Percentiles rank a stretch among this genome's conserved stretches.
These are phyloP conservation scores for Vigna hirtella DNA, from an alignment of 306 rosid species.

Conservation along the genomic window DNA sequence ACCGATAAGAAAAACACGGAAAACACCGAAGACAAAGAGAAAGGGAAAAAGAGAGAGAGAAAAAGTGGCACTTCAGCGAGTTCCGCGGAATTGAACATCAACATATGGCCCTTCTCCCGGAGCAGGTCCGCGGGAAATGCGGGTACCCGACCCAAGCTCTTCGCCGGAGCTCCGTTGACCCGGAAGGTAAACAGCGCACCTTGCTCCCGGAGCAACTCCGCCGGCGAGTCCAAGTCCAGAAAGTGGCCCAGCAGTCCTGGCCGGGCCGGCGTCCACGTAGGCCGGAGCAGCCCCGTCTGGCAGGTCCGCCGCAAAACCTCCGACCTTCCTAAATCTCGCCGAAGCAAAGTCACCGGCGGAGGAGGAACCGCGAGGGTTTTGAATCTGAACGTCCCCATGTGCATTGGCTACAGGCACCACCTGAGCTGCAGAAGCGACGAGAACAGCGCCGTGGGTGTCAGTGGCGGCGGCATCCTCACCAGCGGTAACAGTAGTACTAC, in stretches of 20 bases:
- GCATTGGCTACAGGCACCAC: constrained; percentile 74
- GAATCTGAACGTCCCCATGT: constrained; percentile 86
- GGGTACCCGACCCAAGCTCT: constrained; percentile 62
- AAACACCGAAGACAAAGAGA: constrained; percentile 47
- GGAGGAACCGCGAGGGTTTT: constrained; percentile 56
- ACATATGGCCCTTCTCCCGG: constrained; percentile 93
- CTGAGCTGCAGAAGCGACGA: constrained; percentile 78
- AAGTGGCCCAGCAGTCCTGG: constrained; percentile 93
- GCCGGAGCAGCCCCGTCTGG: constrained; percentile 96
- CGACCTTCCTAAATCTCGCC: constrained; percentile 49
- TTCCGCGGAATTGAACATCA: constrained; percentile 87
- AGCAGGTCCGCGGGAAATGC: constrained; percentile 95
- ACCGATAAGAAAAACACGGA: constrained; percentile 61
- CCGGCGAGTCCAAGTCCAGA: constrained; percentile 88
- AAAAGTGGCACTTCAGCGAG: constrained; percentile 51
- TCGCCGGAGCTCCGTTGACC: constrained; percentile 58
- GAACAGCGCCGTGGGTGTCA: constrained; percentile 46
- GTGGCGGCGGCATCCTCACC: constrained; percentile 19
- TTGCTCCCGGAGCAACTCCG: constrained; percentile 92
- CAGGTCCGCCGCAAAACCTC: constrained; percentile 71
- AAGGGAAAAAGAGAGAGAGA: constrained; percentile 60
- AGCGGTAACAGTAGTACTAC: background rate
- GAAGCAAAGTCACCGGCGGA: constrained; percentile 45
- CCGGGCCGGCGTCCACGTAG: constrained; percentile 79
- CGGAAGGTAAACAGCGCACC: constrained; percentile 95